Conservation (phyloP, 2,329 filamentous ascomycete species). For the Aspergillus sp. region DNA sequence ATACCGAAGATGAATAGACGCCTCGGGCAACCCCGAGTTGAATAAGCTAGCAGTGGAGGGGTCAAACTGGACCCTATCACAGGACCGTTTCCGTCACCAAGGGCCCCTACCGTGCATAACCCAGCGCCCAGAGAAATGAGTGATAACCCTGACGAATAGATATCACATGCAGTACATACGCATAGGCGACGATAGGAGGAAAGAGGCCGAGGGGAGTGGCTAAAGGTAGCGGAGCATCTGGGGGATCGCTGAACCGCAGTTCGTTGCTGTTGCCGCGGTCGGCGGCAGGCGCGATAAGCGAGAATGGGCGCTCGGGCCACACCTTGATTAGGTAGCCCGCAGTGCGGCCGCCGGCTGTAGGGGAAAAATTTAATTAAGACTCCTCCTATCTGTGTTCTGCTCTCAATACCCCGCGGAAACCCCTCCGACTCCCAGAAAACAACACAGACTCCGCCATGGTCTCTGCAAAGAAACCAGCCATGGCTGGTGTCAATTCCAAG, state of each 20-base stretch:
- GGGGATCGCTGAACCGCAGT: conserved; percentile 20
- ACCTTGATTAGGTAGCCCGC: conserved; percentile 31
- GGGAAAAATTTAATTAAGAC: neutral
- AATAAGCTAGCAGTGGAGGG: conserved; percentile 15
- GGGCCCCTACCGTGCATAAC: conserved; percentile 17
- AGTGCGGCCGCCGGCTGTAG: neutral
- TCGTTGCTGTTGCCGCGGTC: conserved; percentile 16
- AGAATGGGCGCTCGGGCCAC: conserved; percentile 39
- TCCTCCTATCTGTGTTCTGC: neutral
- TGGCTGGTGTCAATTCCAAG: conserved; percentile 24
- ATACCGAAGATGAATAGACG: neutral
- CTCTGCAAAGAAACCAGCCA: conserved; percentile 15
- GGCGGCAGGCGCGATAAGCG: conserved; percentile 30
- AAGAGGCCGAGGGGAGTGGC: conserved; percentile 2
- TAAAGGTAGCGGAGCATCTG: conserved; percentile 18
- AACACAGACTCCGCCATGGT: conserved; percentile 12
- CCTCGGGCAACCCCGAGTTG: neutral
- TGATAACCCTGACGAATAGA: neutral
- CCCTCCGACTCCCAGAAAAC: neutral
- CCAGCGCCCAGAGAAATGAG: conserved; percentile 4
- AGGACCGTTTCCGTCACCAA: conserved; percentile 17
- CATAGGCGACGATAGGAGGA: conserved; percentile 3
- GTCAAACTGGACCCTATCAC: conserved; percentile 18
- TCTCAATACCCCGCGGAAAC: neutral
- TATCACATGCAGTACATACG: conserved; percentile 2